Conservation (phyloP, 1,139 yeast species). For the Yamadazyma triangularis region DNA sequence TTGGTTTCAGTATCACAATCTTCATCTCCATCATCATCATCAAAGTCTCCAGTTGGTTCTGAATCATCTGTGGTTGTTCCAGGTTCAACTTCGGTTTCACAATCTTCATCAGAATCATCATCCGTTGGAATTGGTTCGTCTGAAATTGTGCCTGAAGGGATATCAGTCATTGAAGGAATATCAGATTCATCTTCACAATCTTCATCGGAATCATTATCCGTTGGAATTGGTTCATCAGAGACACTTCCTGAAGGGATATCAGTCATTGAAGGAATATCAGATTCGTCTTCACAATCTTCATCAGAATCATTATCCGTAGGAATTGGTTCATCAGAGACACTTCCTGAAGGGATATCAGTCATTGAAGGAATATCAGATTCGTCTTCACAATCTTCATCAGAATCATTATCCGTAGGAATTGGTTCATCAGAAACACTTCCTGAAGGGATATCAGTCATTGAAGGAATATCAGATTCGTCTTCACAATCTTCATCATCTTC, state of each 20-base stretch:
- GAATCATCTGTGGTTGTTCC: no score
- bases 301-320: constrained; percentile 1
- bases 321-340: constrained; percentile 1
- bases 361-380: constrained; percentile 1
- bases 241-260: no score
- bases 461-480: constrained; percentile 3
- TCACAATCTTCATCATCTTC: constrained; percentile 13
- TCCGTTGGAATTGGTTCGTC: constrained; percentile 1
- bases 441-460: constrained; percentile 4
- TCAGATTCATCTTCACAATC: constrained; percentile 7
- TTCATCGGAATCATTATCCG: constrained; percentile 9
- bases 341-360: background rate
- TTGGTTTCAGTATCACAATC: constrained; percentile 3
- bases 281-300: constrained; percentile 2
- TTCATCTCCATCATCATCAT: constrained; percentile 4
- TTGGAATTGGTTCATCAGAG: constrained; percentile 2
- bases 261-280: background rate
- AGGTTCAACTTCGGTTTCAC: constrained; percentile 8
- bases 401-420: constrained; percentile 6
- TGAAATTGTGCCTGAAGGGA: background rate
- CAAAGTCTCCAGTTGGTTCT: background rate
- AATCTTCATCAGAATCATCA: constrained; percentile 11
- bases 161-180: no score
- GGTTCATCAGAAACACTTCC: constrained; percentile 1
- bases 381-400: constrained; percentile 12